Evolutionary conservation across 2,329 filamentous ascomycete species (phyloP).

Genomic region (Fusarium hostae): DNA sequence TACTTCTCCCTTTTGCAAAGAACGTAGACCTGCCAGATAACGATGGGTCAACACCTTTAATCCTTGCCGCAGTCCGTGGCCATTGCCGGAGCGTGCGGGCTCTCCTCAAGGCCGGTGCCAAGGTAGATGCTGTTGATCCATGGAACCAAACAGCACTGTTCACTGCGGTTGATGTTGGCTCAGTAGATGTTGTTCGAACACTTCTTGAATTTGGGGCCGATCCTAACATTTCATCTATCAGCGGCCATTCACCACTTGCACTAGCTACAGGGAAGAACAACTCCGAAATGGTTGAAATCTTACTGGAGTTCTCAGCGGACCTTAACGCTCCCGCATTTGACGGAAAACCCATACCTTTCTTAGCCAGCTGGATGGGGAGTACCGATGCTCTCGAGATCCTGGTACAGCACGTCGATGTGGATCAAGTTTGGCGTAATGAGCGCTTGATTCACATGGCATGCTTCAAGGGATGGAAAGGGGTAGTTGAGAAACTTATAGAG

Average conservation of each 20-base stretch:
- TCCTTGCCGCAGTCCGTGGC: constrained; percentile 24
- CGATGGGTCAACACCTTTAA: constrained; percentile 29
- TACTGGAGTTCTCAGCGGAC: constrained; percentile 22
- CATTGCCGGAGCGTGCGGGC: constrained; percentile 9
- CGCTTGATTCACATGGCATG: constrained; percentile 30
- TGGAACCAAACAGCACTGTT: constrained; percentile 33
- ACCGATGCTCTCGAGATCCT: constrained; percentile 22
- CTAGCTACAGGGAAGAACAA: constrained; percentile 19
- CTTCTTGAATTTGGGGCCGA: constrained; percentile 31
- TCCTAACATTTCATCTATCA: constrained; percentile 13
- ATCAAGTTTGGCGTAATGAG: constrained; percentile 17
- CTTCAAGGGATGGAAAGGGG: constrained; percentile 18
- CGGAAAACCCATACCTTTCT: constrained; percentile 23
- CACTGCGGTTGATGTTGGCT: constrained; percentile 18
- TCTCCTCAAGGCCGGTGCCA: constrained; percentile 31
- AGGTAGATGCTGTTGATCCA: constrained; percentile 18
- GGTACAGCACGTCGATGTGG: constrained; percentile 23
- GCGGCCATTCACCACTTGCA: constrained; percentile 24
- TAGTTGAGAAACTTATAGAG: constrained; percentile 30
- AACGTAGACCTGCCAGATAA: constrained; percentile 27
- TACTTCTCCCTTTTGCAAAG: constrained; percentile 28
- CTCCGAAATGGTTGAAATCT: constrained; percentile 17
- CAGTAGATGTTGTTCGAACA: constrained; percentile 14
- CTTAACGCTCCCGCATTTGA: constrained; percentile 10
- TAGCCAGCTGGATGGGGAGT: constrained; percentile 17